Evolutionary conservation across 2,329 filamentous ascomycete genomes (phyloP).

Genomic region (Allantophomopsis cytisporea): DNA sequence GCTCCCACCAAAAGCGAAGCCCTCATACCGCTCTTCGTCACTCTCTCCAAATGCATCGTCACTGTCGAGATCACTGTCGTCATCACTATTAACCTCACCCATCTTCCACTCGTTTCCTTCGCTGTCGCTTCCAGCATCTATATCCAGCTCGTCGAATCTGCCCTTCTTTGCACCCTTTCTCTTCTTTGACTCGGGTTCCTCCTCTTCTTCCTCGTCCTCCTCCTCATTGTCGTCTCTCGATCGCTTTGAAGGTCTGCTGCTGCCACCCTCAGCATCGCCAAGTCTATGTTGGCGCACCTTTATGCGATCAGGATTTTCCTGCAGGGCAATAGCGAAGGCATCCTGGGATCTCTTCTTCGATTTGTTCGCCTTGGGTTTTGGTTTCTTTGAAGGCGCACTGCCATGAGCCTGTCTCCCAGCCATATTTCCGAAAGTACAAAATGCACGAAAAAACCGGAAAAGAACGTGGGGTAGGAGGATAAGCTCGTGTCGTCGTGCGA

Average conservation of each 20-base stretch:
- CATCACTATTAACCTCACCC: slow-evolving; percentile 49
- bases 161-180: slow-evolving; percentile 14
- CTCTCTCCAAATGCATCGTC: slow-evolving; percentile 61
- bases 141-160: slow-evolving; percentile 26
- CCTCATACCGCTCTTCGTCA: slow-evolving; percentile 58
- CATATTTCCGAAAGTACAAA: slow-evolving; percentile 11
- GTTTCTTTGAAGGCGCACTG: slow-evolving; percentile 13
- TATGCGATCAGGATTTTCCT: slow-evolving; percentile 33
- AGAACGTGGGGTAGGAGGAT: no score
- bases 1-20: slow-evolving; percentile 49
- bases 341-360: slow-evolving; percentile 32
- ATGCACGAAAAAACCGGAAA: background rate
- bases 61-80: slow-evolving; percentile 57
- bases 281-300: slow-evolving; percentile 43
- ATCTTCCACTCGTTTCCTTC: slow-evolving; percentile 57
- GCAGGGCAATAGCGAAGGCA: slow-evolving; percentile 51
- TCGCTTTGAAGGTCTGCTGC: slow-evolving; percentile 20
- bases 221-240: slow-evolving; percentile 26
- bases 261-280: slow-evolving; percentile 33
- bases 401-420: slow-evolving; percentile 21
- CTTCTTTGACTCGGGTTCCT: slow-evolving; percentile 22
- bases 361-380: slow-evolving; percentile 26
- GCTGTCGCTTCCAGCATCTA: slow-evolving; percentile 50
- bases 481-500: no score
- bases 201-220: slow-evolving; percentile 21